Base-by-base conservation (phyloP, 371 early-diverging fungal genomes). In the Mortierella sp. region DNA sequence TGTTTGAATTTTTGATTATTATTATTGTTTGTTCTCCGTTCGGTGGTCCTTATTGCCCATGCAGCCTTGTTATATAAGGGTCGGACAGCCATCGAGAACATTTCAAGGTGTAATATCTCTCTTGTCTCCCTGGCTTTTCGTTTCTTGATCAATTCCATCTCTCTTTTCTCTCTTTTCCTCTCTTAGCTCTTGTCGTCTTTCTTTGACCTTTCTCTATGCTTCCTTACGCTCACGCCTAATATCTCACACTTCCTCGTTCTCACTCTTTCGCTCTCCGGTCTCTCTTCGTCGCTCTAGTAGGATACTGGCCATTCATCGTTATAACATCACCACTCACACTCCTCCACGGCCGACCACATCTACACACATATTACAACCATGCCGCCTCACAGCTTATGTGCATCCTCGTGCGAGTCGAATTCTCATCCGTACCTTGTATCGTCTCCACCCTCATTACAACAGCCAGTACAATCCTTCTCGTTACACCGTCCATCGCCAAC, bases 401-500 rank as follows among this genome's bases (percentile, higher is more conserved):
- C 59, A 32, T 14, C 70, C 15, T 43, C 70, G 21, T 46, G 34
- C 51, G 63, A 58, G 28, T 56, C 46, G 14, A 51, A 28, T 11
- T 53, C 47, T 19, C 28, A 44, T 8, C 37, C 56, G 26, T 57
- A 58, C 34, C 55, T 54, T 26, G 28, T 51, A 52, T 47, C 56
- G 17, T 47, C 60, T 11, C 28, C 50, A 14, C 30, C 46, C 4
- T 11, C 52, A 42, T 42, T 50, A 19, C 39, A n/a, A 6, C 54
- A 41, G 17, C 11, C 53, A 24, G 15, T 53, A 53, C 62, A 61
- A 14, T 47, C 56, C 50, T 64, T 64, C 34, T 64, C 64, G 31
- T 66, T 64, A 49, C 72, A 65, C 48, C 68, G 61, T 6, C 79
- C 61, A 61, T 27, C 39, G 39, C 43, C 52, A 7, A 50, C 60